Evolutionary conservation across 768 basidiomycete species (phyloP).

Genomic region (Suillus alpinus): DNA sequence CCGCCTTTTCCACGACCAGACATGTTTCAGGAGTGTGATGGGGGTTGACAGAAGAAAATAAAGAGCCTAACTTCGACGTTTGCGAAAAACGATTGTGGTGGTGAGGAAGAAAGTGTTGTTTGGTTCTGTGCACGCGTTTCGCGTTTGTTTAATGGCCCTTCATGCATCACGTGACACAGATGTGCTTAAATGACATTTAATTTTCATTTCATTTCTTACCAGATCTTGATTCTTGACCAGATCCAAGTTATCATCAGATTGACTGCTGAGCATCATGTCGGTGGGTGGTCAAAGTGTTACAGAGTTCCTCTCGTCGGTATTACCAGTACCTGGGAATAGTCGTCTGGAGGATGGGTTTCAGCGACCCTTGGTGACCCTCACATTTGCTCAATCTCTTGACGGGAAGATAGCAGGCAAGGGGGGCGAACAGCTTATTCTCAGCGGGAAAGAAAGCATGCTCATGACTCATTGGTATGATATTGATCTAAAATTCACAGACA

Average conservation of each 20-base stretch:
- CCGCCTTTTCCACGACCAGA: conserved; percentile 88
- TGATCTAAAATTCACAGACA: not conserved
- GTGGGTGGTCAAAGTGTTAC: not conserved
- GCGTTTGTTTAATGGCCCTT: not conserved
- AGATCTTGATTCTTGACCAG: not conserved
- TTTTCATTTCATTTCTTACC: not conserved
- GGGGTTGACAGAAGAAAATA: not conserved
- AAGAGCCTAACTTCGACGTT: not conserved
- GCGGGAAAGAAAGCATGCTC: conserved; percentile 81
- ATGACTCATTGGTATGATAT: conserved; percentile 88
- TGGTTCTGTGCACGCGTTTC: not conserved
- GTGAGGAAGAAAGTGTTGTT: conserved; percentile 4
- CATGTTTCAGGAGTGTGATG: conserved; percentile 39
- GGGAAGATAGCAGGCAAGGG: conserved; percentile 79
- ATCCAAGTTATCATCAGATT: not conserved
- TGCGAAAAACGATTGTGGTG: conserved; percentile 1
- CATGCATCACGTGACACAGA: not conserved
- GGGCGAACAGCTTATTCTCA: conserved; percentile 76
- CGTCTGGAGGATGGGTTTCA: conserved; percentile 10
- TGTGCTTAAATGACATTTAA: not conserved
- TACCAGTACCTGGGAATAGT: conserved; percentile 12
- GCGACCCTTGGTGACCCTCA: conserved; percentile 70
- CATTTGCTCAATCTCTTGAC: conserved; percentile 85
- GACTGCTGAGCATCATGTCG: not conserved
- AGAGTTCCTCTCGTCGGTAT: conserved; percentile 26